Base-by-base conservation (phyloP, 805 yeast genomes). In the Hermanozyma aechmeae region DNA sequence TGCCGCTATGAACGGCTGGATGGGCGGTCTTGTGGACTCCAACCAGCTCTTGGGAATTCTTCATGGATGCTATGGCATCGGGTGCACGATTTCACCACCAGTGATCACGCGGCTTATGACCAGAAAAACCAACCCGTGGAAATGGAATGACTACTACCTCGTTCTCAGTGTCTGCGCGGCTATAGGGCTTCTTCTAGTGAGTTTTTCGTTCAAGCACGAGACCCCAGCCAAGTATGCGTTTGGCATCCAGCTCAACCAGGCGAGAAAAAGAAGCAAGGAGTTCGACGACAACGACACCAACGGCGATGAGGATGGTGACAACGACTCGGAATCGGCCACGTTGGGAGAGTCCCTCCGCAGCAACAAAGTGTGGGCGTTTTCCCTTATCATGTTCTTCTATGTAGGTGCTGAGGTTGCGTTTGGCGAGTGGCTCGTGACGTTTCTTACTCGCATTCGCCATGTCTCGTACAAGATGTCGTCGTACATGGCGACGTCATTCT, bases 61-160 rank as follows among this genome's bases (percentile, higher is more conserved):
- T 46, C 78, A 71, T 46, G 68, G 75, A 0, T 60, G 57, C 37
- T 71, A 68, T 39, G 76, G 77, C 0, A 40, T 71, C 4, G 78
- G 77, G 2, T 67, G 75, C 32, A 58, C 70, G 54, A 50, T 68
- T 3, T 60, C 73, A 4, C 77, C 76, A 1, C 50, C 68, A 6
- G 33, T 70, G 11, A 55, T 65, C 16, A 62, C 73, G 2, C 40
- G 40, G 11, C 46, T 72, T 30, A 39, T 69, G 15, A 59, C 61
- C 29, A 42, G 44, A 15, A 53, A 63, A 4, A 28, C 47, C 28
- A 35, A 48, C 20, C 64, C 66, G 2, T 61, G 67, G 66, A 27
- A 24, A n/a, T 71, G 76, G 76, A 61, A 62, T 38, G 53, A 59
- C 12, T 69, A 61, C 40, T 71, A 68, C 40, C 25, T 54, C 4